These are phyloP conservation scores for Calonectria crousiana DNA, from an alignment of 2,329 filamentous ascomycete species.

Conservation along the genomic window DNA sequence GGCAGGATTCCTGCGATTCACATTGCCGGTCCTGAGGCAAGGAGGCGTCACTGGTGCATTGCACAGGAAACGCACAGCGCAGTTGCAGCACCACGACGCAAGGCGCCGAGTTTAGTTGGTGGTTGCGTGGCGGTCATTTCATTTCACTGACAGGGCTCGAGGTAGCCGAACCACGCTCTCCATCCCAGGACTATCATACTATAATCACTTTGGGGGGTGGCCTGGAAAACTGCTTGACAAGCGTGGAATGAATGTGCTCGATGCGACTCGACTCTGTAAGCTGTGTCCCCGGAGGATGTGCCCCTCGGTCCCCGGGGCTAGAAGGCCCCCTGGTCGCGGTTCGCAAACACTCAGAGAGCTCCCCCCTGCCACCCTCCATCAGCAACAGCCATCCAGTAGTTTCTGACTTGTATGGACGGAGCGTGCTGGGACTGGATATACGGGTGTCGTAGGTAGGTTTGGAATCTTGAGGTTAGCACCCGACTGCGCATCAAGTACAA, in stretches of 20 bases:
- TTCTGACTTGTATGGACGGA: conserved; percentile 4
- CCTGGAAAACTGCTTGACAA: neutral
- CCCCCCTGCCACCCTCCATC: conserved; percentile 26
- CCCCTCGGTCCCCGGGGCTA: conserved; percentile 18
- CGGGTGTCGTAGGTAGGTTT: conserved; percentile 16
- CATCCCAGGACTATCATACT: conserved; percentile 4
- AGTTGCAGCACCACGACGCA: conserved; percentile 14
- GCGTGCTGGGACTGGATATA: conserved; percentile 8
- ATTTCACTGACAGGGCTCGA: conserved; percentile 1
- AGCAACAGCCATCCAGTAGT: conserved; percentile 17
- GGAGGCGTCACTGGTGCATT: conserved; percentile 26
- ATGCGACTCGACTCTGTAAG: conserved; percentile 6
- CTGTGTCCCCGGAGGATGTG: conserved; percentile 14
- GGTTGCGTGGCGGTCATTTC: conserved; percentile 14
- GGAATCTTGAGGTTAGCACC: conserved; percentile 17
- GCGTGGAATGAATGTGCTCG: conserved; percentile 3
- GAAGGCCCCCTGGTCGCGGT: conserved; percentile 13
- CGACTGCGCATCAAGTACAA: conserved; percentile 13
- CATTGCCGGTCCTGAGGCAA: conserved; percentile 22
- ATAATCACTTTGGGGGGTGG: conserved; percentile 2
- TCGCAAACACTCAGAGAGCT: conserved; percentile 19
- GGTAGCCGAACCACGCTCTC: conserved; percentile 5
- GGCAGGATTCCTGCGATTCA: conserved; percentile 23
- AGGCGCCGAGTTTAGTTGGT: conserved; percentile 9
- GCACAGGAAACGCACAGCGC: conserved; percentile 19